Percentiles rank a stretch among this genome's conserved stretches.
phyloP scores from a whole-genome alignment of 75 land plant species.

The Pinus taeda region DNA sequence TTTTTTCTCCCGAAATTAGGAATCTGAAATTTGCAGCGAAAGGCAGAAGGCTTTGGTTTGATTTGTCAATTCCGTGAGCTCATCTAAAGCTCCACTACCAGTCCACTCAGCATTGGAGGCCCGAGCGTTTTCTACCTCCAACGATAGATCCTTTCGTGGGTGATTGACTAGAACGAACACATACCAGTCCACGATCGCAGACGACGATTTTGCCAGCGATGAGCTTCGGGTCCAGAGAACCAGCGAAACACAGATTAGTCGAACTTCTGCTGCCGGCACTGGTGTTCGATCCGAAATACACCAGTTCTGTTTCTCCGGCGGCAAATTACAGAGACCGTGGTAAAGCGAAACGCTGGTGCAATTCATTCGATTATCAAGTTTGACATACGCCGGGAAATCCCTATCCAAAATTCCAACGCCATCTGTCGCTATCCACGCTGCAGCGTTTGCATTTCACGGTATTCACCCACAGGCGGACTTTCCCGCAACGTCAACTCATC shows the following conservation, averaged over 20 bases:
- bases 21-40: too few relatives aligned
- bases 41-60: too few relatives aligned
- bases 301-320: constrained; percentile 26
- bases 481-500: too few relatives aligned
- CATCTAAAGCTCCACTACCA: too few relatives aligned
- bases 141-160: too few relatives aligned
- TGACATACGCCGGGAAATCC: constrained; percentile 10
- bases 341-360: constrained; percentile 26
- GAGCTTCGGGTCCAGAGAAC: constrained; percentile 15
- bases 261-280: constrained; percentile 29
- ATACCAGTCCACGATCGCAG: constrained; percentile 68
- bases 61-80: too few relatives aligned
- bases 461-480: too few relatives aligned
- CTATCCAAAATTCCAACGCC: constrained; percentile 19
- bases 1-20: too few relatives aligned
- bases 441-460: constrained; percentile 15
- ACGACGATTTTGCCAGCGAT: constrained; percentile 64
- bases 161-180: too few relatives aligned
- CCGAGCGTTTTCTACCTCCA: too few relatives aligned
- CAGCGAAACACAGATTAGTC: constrained; percentile 33
- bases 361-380: constrained; percentile 14
- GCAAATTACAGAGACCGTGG: constrained; percentile 25
- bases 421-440: constrained; percentile 20
- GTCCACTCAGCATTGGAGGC: too few relatives aligned
- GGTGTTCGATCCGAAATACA: constrained; percentile 45